These are phyloP conservation scores for Kodamaea kaohsiungensis DNA, from an alignment of 805 yeast species.

Conservation along the genomic window DNA sequence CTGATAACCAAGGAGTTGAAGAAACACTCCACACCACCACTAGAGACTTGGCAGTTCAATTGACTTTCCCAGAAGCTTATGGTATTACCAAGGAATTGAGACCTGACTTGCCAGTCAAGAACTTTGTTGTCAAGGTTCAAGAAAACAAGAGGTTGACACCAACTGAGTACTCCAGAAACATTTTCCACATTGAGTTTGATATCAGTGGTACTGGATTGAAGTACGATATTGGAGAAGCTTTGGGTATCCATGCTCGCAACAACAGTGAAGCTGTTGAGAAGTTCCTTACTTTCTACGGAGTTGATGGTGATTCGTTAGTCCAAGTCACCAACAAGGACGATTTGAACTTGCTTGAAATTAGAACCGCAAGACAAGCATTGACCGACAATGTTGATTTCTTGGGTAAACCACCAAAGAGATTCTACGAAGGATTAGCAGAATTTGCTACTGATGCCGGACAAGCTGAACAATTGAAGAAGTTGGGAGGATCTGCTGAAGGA, in stretches of 20 bases:
- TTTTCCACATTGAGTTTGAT: conserved; percentile 95
- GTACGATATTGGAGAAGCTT: conserved; percentile 94
- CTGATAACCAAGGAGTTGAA: conserved; percentile 35
- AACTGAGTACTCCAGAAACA: conserved; percentile 83
- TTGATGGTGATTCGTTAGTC: conserved; percentile 67
- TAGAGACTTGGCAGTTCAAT: conserved; percentile 61
- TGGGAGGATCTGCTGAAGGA: conserved; percentile 74
- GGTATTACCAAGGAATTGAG: conserved; percentile 59
- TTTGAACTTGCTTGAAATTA: conserved; percentile 56
- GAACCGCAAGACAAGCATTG: conserved; percentile 81
- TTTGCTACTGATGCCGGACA: conserved; percentile 73
- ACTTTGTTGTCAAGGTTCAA: conserved; percentile 84
- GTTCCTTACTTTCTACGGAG: conserved; percentile 71
- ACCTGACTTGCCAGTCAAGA: conserved; percentile 86
- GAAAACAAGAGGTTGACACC: conserved; percentile 94
- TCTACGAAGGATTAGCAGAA: conserved; percentile 78
- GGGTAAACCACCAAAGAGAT: conserved; percentile 95
- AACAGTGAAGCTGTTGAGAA: conserved; percentile 59
- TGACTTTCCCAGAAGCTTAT: conserved; percentile 83
- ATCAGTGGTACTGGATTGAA: conserved; percentile 85
- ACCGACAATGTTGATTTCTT: conserved; percentile 81
- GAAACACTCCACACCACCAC: conserved; percentile 35
- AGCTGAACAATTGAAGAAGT: conserved; percentile 56
- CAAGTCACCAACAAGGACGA: conserved; percentile 72
- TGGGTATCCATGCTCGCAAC: conserved; percentile 93